phyloP scores from a whole-genome alignment of 805 yeast genomes.

The Candida parachauliodes region DNA sequence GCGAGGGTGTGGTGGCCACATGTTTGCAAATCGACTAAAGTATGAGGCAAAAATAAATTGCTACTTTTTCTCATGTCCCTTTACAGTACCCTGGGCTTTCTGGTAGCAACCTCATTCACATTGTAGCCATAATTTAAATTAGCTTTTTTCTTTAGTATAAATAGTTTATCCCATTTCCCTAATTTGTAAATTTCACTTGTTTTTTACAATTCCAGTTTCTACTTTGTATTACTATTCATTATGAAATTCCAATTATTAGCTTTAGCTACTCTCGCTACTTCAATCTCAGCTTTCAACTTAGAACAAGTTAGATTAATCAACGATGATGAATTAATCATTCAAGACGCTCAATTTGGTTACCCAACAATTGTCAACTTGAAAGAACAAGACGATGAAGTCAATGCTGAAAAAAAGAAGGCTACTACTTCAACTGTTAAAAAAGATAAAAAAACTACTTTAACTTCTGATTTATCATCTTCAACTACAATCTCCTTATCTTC shows the following conservation, averaged over 20 bases:
- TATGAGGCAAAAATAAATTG: too few species aligned
- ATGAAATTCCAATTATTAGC: slow-evolving; percentile 11
- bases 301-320: slow-evolving; percentile 10
- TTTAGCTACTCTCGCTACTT: slow-evolving; percentile 7
- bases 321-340: slow-evolving; percentile 9
- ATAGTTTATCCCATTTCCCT: too few species aligned
- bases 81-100: too few species aligned
- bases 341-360: slow-evolving; percentile 9
- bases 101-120: too few species aligned
- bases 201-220: background rate
- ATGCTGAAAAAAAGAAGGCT: slow-evolving; percentile 1
- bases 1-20: too few species aligned
- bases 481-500: background rate
- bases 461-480: slow-evolving; percentile 1
- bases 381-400: slow-evolving; percentile 5
- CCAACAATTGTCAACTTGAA: slow-evolving; percentile 9
- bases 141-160: too few species aligned
- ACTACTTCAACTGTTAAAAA: background rate
- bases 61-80: too few species aligned
- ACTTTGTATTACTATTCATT: background rate
- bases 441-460: slow-evolving; percentile 3
- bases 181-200: too few species aligned
- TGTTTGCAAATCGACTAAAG: too few species aligned
- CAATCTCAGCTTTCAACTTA: slow-evolving; percentile 8
- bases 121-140: too few species aligned